A percentile compares a stretch with the other conserved stretches of the same genome.
phyloP scores from a whole-genome alignment of 257 asterid species.

The Nicotiana sylvestris region DNA sequence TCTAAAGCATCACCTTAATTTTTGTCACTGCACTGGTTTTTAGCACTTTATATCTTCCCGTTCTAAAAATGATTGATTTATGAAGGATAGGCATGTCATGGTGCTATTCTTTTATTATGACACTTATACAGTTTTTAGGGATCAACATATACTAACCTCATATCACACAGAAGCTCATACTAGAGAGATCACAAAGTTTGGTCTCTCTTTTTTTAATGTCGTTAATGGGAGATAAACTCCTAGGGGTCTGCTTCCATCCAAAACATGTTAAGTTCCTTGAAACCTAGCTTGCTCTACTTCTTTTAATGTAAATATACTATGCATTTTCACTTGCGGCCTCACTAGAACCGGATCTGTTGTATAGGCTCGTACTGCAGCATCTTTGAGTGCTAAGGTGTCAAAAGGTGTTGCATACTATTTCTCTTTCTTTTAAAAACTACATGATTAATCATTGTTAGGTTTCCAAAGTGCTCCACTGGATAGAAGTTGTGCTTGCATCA shows the following conservation, averaged over 20 bases:
- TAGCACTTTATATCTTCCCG: neutral
- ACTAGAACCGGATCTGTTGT: too few relatives aligned
- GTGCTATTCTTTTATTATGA: neutral
- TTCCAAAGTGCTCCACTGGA: too few relatives aligned
- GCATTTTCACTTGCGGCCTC: too few relatives aligned
- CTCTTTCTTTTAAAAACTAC: neutral
- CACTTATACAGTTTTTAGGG: neutral
- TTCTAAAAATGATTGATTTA: neutral
- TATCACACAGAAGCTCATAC: neutral
- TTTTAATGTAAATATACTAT: too few relatives aligned
- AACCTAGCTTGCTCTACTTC: neutral
- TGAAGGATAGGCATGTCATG: neutral
- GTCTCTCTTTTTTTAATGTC: neutral
- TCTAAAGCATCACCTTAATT: neutral
- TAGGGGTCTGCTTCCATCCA: neutral
- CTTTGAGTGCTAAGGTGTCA: neutral
- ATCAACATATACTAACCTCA: neutral
- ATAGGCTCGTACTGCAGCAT: too few relatives aligned
- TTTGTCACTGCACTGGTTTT: neutral
- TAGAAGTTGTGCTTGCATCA: neutral
- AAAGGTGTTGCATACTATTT: neutral
- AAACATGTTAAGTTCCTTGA: neutral
- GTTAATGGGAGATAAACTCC: neutral
- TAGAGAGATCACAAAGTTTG: neutral
- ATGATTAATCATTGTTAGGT: neutral